Conservation (phyloP, 1,284 basidiomycete species). For the Ustilago crameri region DNA sequence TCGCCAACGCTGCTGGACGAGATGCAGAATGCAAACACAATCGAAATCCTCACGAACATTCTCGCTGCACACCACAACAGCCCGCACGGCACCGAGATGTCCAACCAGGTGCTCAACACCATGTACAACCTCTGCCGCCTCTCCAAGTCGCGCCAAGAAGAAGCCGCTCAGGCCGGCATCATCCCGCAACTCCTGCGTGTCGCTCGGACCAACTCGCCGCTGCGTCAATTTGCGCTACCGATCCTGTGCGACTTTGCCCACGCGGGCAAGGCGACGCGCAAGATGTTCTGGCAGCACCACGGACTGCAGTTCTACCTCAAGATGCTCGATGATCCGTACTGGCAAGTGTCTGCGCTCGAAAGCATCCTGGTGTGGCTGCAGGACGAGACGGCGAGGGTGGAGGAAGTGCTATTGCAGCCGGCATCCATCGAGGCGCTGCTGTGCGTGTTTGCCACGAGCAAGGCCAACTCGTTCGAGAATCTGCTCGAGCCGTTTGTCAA, state of each 20-base stretch:
- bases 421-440: slow-evolving; percentile 79
- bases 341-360: slow-evolving; percentile 92
- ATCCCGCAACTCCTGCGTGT: slow-evolving; percentile 89
- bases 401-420: slow-evolving; percentile 82
- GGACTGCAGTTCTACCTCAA: slow-evolving; percentile 77
- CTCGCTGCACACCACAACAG: slow-evolving; percentile 83
- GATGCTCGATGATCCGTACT: slow-evolving; percentile 90
- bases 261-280: slow-evolving; percentile 58
- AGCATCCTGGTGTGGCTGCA: slow-evolving; percentile 91
- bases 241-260: slow-evolving; percentile 79
- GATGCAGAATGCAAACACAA: slow-evolving; percentile 92
- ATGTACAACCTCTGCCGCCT: slow-evolving; percentile 64
- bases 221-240: slow-evolving; percentile 95
- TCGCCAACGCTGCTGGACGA: slow-evolving; percentile 83
- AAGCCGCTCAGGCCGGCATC: slow-evolving; percentile 93
- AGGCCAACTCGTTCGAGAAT: slow-evolving; percentile 93
- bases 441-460: slow-evolving; percentile 81
- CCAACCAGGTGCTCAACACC: slow-evolving; percentile 63
- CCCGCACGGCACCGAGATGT: slow-evolving; percentile 77
- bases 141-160: slow-evolving; percentile 77
- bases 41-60: slow-evolving; percentile 86
- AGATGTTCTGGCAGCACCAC: slow-evolving; percentile 66
- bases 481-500: slow-evolving; percentile 82
- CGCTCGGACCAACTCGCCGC: slow-evolving; percentile 84
- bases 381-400: slow-evolving; percentile 92